Conservation (phyloP, 257 asterid genomes). For the Catharanthus roseus region DNA sequence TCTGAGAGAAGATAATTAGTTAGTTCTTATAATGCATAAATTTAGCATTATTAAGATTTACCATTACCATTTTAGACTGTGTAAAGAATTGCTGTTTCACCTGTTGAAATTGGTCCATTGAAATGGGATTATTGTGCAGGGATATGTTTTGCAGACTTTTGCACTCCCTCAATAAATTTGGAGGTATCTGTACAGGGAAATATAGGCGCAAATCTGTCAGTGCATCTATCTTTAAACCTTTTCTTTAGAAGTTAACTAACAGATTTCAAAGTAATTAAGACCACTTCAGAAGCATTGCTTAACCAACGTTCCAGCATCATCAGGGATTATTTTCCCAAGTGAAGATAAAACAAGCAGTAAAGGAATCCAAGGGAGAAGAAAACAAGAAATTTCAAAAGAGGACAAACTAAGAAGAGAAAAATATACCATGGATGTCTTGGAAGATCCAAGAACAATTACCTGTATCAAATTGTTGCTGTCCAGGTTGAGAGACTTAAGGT, state of each 20-base stretch:
- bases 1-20: slow-evolving; percentile 31
- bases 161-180: slow-evolving; percentile 72
- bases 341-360: background rate
- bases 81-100: slow-evolving; percentile 21
- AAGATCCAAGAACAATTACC: slow-evolving; percentile 31
- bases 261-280: background rate
- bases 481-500: slow-evolving; percentile 83
- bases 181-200: slow-evolving; percentile 55
- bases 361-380: background rate
- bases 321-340: background rate
- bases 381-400: background rate
- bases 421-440: background rate
- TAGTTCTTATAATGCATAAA: background rate
- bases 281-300: background rate
- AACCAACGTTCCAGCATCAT: background rate
- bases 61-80: background rate
- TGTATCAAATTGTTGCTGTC: slow-evolving; percentile 73
- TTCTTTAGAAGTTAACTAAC: background rate
- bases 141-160: slow-evolving; percentile 74
- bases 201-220: slow-evolving; percentile 11
- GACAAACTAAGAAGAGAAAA: background rate
- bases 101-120: slow-evolving; percentile 90
- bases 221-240: background rate
- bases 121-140: slow-evolving; percentile 88
- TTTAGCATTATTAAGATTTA: background rate